phyloP scores from a whole-genome alignment of 208 protist species.

The Wallacemonas sp. region DNA sequence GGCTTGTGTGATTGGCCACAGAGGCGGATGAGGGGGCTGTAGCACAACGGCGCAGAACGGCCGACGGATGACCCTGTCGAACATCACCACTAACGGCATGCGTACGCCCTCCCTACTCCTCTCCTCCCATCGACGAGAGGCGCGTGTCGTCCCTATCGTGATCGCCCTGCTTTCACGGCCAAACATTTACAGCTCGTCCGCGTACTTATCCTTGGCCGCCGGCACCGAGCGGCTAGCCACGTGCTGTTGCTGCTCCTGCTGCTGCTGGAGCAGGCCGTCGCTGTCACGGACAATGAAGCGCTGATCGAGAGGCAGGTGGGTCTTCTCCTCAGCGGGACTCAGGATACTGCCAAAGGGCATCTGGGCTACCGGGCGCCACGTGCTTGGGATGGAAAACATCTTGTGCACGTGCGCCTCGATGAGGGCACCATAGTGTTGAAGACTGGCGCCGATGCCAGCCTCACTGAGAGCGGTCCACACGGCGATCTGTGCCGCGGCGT shows the following conservation, averaged over 20 bases:
- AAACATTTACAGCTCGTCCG: slow-evolving; percentile 6
- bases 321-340: slow-evolving; percentile 19
- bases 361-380: slow-evolving; percentile 35
- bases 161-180: no score
- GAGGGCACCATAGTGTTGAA: slow-evolving; percentile 49
- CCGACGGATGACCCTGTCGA: no score
- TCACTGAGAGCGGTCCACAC: slow-evolving; percentile 47
- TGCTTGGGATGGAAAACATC: slow-evolving; percentile 19
- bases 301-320: slow-evolving; percentile 20
- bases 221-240: not conserved
- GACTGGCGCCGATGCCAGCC: slow-evolving; percentile 26
- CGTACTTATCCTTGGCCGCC: not conserved
- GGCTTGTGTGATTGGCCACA: no score
- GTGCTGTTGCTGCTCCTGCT: slow-evolving; percentile 1
- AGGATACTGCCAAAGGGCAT: slow-evolving; percentile 39
- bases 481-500: slow-evolving; percentile 38
- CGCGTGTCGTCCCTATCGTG: no score
- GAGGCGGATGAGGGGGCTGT: no score
- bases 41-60: no score
- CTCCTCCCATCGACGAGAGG: no score
- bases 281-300: slow-evolving; percentile 26
- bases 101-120: no score
- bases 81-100: no score
- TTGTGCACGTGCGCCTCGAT: slow-evolving; percentile 20
- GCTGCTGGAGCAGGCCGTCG: slow-evolving; percentile 1